phyloP scores from a whole-genome alignment of 2,329 filamentous ascomycete genomes.

The Fusarium falciforme region DNA sequence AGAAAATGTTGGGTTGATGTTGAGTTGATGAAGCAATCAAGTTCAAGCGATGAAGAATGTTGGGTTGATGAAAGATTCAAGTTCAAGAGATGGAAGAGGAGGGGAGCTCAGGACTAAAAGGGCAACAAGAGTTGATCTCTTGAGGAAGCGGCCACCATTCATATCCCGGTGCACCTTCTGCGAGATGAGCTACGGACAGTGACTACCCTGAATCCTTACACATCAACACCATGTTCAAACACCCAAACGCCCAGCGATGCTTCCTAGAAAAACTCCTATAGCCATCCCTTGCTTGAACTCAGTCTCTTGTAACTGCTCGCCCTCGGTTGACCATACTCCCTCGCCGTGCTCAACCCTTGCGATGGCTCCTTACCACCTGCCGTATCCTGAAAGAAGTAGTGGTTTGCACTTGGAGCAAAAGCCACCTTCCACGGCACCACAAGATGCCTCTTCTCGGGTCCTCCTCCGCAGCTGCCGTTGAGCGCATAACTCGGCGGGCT shows the following conservation, averaged over 20 bases:
- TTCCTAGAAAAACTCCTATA: conserved; percentile 26
- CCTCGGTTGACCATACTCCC: conserved; percentile 24
- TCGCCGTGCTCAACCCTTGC: conserved; percentile 50
- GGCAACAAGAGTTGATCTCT: not conserved
- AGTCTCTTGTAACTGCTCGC: conserved; percentile 45
- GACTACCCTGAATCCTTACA: not conserved
- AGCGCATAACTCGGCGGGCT: conserved; percentile 53
- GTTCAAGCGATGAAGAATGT: not conserved
- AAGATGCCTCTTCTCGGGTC: conserved; percentile 50
- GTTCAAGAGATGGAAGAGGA: not conserved
- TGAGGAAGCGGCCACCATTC: not conserved
- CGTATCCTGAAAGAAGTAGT: conserved; percentile 58
- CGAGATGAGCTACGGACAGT: not conserved
- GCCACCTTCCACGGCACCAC: conserved; percentile 56
- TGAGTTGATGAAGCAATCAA: not conserved
- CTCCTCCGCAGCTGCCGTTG: conserved; percentile 53
- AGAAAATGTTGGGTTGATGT: not conserved
- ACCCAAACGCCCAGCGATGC: conserved; percentile 9
- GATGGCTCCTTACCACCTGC: conserved; percentile 43
- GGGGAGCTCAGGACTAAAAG: not conserved
- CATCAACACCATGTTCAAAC: not conserved
- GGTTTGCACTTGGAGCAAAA: conserved; percentile 52
- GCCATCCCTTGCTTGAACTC: conserved; percentile 42
- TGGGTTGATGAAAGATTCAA: not conserved
- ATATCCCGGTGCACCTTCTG: not conserved